phyloP scores from a whole-genome alignment of 176 grass and related monocot genomes.

The Poa pratensis region DNA sequence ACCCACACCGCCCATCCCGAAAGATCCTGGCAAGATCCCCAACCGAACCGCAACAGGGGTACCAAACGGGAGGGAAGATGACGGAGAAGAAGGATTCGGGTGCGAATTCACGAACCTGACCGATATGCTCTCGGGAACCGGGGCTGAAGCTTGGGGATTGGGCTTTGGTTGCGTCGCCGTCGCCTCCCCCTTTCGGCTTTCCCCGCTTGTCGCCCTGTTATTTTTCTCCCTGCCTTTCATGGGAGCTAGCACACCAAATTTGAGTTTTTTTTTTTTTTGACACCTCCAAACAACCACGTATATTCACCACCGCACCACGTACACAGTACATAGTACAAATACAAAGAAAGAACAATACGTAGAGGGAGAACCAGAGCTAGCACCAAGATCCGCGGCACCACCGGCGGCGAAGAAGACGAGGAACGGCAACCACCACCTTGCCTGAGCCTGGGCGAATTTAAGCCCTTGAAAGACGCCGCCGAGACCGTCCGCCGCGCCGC shows the following conservation, averaged over 20 bases:
- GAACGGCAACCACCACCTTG: too few species aligned
- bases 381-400: too few species aligned
- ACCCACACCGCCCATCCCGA: neutral
- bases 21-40: slow-evolving; percentile 11
- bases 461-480: too few species aligned
- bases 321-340: too few species aligned
- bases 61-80: neutral
- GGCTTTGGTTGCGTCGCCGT: slow-evolving; percentile 2
- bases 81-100: slow-evolving; percentile 18
- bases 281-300: too few species aligned
- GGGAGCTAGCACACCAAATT: neutral
- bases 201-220: neutral
- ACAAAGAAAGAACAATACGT: too few species aligned
- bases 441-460: too few species aligned
- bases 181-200: neutral
- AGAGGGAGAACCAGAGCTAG: too few species aligned
- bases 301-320: too few species aligned
- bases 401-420: too few species aligned
- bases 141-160: neutral
- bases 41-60: neutral
- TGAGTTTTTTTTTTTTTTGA: too few species aligned
- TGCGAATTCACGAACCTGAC: slow-evolving; percentile 26
- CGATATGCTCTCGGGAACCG: neutral
- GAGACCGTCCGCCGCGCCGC: too few species aligned
- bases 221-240: slow-evolving; percentile 37